Conservation (phyloP, 495 filamentous ascomycete genomes). For the Articulospora tetracladia region DNA sequence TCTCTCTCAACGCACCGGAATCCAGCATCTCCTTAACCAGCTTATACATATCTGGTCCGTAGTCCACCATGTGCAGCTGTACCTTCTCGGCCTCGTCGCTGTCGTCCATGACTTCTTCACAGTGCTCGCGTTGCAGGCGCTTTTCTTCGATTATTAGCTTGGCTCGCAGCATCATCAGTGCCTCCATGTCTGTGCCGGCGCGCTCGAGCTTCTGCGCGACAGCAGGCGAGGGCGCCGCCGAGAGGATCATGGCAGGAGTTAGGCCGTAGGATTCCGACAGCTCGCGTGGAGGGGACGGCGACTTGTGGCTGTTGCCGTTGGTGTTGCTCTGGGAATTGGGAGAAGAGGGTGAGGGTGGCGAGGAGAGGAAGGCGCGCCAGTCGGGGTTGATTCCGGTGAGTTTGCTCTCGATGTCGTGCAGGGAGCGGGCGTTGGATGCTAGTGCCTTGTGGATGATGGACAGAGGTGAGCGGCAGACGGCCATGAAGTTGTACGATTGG, state of each 20-base stretch:
- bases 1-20: not conserved
- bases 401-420: conserved; percentile 27
- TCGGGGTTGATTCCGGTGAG: conserved; percentile 9
- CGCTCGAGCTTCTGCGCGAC: not conserved
- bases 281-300: not conserved
- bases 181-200: not conserved
- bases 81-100: not conserved
- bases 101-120: not conserved
- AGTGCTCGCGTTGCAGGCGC: not conserved
- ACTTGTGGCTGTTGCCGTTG: not conserved
- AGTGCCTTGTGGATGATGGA: conserved; percentile 11
- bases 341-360: not conserved
- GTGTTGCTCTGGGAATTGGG: too few relatives aligned
- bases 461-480: not conserved
- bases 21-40: not conserved
- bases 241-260: not conserved
- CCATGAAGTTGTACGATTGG: not conserved
- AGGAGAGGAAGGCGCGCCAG: conserved; percentile 17
- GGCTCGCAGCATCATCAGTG: not conserved
- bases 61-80: not conserved
- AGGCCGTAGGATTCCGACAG: not conserved
- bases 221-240: not conserved
- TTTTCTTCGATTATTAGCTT: not conserved
- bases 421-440: conserved; percentile 30
- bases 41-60: not conserved